phyloP scores from a whole-genome alignment of 1,139 yeast genomes.

The Blastobotrys persicus region DNA sequence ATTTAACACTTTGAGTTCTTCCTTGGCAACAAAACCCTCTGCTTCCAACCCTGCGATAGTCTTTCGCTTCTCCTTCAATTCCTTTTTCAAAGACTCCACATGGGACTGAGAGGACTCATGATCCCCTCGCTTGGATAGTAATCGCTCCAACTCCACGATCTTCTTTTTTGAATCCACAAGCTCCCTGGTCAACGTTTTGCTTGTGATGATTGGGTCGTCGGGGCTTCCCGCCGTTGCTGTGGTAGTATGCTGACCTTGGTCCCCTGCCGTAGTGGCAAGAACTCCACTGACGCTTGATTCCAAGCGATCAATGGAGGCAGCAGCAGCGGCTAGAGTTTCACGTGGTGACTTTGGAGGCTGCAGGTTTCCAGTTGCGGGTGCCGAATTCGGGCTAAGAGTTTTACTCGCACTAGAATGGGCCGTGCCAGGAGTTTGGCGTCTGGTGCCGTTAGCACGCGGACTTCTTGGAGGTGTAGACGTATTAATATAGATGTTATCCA shows the following conservation, averaged over 20 bases:
- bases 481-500: slow-evolving; percentile 9
- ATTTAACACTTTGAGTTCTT: slow-evolving; percentile 33
- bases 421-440: background rate
- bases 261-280: background rate
- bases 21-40: slow-evolving; percentile 32
- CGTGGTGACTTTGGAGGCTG: slow-evolving; percentile 10
- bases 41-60: slow-evolving; percentile 40
- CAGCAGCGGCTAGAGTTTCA: slow-evolving; percentile 9
- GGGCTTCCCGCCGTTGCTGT: slow-evolving; percentile 6
- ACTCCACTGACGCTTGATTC: slow-evolving; percentile 3
- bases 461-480: slow-evolving; percentile 11
- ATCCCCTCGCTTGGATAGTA: slow-evolving; percentile 22
- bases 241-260: slow-evolving; percentile 10
- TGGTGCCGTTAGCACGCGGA: slow-evolving; percentile 5
- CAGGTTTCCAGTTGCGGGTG: background rate
- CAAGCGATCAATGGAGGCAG: slow-evolving; percentile 9
- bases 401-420: background rate
- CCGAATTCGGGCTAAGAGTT: slow-evolving; percentile 3
- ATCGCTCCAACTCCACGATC: slow-evolving; percentile 36
- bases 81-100: slow-evolving; percentile 26
- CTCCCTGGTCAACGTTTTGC: slow-evolving; percentile 24
- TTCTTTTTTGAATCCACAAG: slow-evolving; percentile 33
- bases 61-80: slow-evolving; percentile 34
- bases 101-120: slow-evolving; percentile 19
- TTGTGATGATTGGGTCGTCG: slow-evolving; percentile 4